phyloP scores from a whole-genome alignment of 495 filamentous ascomycete genomes.

The Podospora didyma region DNA sequence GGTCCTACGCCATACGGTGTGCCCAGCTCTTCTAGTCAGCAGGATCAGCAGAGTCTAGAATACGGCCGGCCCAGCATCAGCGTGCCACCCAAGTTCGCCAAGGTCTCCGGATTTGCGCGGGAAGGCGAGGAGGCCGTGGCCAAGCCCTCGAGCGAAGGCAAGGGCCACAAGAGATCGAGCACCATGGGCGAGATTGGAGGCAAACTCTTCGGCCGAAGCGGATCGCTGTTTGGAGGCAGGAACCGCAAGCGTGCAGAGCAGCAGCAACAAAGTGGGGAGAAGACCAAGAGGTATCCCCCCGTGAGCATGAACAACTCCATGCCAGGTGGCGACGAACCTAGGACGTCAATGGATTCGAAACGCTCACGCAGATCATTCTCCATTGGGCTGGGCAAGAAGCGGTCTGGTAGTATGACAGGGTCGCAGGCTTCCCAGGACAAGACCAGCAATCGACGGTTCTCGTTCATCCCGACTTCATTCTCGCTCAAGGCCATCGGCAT shows the following conservation, averaged over 20 bases:
- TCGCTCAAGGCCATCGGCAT: slow-evolving; percentile 58
- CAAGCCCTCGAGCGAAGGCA: slow-evolving; percentile 28
- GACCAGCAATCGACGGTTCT: slow-evolving; percentile 63
- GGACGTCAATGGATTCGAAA: slow-evolving; percentile 73
- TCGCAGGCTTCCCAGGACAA: slow-evolving; percentile 53
- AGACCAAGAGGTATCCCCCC: slow-evolving; percentile 64
- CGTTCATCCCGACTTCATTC: slow-evolving; percentile 72
- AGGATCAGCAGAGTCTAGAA: slow-evolving; percentile 45
- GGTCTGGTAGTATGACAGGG: slow-evolving; percentile 52
- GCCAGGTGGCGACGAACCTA: slow-evolving; percentile 47
- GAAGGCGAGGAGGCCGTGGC: slow-evolving; percentile 10
- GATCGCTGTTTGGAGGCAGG: slow-evolving; percentile 67
- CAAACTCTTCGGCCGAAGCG: slow-evolving; percentile 74
- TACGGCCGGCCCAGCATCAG: slow-evolving; percentile 60
- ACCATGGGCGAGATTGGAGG: slow-evolving; percentile 78
- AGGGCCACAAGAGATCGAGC: slow-evolving; percentile 87
- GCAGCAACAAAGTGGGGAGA: slow-evolving; percentile 40
- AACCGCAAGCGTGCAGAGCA: slow-evolving; percentile 44
- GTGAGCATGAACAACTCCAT: slow-evolving; percentile 70
- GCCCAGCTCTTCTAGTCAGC: slow-evolving; percentile 56
- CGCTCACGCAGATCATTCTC: slow-evolving; percentile 68
- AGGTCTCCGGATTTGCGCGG: slow-evolving; percentile 40
- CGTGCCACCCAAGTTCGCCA: slow-evolving; percentile 47
- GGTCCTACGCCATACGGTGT: slow-evolving; percentile 71
- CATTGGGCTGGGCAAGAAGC: slow-evolving; percentile 69